Conservation (phyloP, 495 filamentous ascomycete genomes). For the Penicillium manginii region DNA sequence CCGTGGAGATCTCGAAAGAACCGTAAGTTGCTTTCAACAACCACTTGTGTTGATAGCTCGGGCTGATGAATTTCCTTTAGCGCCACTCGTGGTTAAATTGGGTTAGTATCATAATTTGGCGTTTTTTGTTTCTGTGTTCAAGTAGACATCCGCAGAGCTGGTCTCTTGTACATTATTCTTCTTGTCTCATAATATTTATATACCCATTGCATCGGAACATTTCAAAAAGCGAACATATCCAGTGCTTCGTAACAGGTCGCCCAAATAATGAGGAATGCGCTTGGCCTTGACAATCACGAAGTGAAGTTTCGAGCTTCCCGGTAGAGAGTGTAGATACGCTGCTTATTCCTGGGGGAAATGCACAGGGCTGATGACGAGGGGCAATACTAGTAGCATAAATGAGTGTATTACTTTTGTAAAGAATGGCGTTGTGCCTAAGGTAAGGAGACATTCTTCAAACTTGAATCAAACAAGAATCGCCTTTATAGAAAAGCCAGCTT, state of each 20-base stretch:
- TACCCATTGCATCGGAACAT: background rate
- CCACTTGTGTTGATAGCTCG: constrained; percentile 1
- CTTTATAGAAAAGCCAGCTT: no score
- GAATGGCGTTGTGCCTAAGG: background rate
- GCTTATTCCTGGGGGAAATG: no score
- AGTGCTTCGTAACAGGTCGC: no score
- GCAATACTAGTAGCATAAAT: background rate
- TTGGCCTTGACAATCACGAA: no score
- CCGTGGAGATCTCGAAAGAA: constrained; percentile 49
- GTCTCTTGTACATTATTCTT: constrained; percentile 6
- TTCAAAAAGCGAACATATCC: no score
- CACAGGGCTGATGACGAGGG: no score
- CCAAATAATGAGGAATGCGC: no score
- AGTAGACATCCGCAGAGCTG: background rate
- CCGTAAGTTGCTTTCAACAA: constrained; percentile 30
- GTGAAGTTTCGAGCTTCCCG: no score
- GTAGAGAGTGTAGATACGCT: no score
- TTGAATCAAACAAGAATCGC: no score
- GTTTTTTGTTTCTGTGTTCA: background rate
- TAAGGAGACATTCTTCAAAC: no score
- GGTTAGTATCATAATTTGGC: background rate
- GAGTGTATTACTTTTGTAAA: background rate
- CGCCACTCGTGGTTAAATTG: background rate
- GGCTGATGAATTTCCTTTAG: constrained; percentile 3
- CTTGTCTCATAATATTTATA: constrained; percentile 2